phyloP scores from a whole-genome alignment of 2,329 filamentous ascomycete species.

The Escovopsis sp. region DNA sequence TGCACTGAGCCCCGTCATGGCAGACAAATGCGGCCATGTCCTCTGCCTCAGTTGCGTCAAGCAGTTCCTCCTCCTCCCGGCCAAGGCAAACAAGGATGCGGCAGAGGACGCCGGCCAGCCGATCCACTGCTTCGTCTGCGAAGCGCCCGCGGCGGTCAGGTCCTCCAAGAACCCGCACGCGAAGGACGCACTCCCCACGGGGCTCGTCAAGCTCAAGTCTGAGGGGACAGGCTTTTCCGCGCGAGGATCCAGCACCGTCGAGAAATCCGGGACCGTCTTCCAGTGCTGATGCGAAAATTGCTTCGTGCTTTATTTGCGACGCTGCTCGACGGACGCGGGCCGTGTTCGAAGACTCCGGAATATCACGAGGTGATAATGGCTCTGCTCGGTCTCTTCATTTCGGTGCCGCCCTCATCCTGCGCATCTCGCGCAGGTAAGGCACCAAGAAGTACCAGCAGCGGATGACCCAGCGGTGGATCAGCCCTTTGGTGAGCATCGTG shows the following conservation, averaged over 20 bases:
- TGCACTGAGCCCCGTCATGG: slow-evolving; percentile 64
- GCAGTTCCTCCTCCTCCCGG: slow-evolving; percentile 57
- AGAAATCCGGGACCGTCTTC: slow-evolving; percentile 65
- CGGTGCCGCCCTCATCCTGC: slow-evolving; percentile 8
- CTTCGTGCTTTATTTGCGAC: not conserved
- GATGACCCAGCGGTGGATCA: slow-evolving; percentile 57
- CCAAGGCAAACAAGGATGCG: slow-evolving; percentile 22
- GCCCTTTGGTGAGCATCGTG: slow-evolving; percentile 76
- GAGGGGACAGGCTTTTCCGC: slow-evolving; percentile 91
- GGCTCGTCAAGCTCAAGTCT: slow-evolving; percentile 63
- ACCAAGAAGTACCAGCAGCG: slow-evolving; percentile 48
- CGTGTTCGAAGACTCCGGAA: not conserved
- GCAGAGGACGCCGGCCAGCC: slow-evolving; percentile 29
- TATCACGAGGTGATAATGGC: not conserved
- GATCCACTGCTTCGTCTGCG: slow-evolving; percentile 67
- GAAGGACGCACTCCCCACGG: slow-evolving; percentile 48
- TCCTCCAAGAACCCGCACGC: slow-evolving; percentile 24
- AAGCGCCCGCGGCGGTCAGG: slow-evolving; percentile 52
- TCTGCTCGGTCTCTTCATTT: not conserved
- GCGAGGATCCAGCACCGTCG: slow-evolving; percentile 69
- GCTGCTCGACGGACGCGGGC: not conserved
- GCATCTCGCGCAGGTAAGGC: slow-evolving; percentile 11
- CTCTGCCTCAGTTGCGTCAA: slow-evolving; percentile 73
- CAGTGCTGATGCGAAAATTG: slow-evolving; percentile 43
- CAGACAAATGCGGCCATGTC: slow-evolving; percentile 84